Percentiles rank a stretch among this genome's conserved stretches.
Evolutionary conservation across 805 yeast species (phyloP).

Genomic region (Candida arabinofermentans): DNA sequence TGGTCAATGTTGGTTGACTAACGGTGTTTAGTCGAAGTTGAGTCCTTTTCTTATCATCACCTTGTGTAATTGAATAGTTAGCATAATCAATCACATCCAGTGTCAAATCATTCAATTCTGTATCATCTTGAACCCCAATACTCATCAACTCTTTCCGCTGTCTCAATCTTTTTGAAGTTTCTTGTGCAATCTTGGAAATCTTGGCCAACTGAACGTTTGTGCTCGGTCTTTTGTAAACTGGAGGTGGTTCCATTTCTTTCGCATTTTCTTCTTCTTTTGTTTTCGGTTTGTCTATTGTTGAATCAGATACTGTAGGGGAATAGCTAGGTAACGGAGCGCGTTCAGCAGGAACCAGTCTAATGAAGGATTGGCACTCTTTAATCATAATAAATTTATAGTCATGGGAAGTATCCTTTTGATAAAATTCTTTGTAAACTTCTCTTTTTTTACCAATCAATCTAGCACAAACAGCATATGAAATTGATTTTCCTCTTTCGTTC

Average conservation of each 20-base stretch:
- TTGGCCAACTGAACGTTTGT: constrained; percentile 15
- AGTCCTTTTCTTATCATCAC: constrained; percentile 12
- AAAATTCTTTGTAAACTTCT: constrained; percentile 9
- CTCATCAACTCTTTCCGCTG: constrained; percentile 12
- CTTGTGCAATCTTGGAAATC: constrained; percentile 12
- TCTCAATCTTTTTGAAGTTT: constrained; percentile 10
- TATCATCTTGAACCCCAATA: constrained; percentile 18
- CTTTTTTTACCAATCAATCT: constrained; percentile 41
- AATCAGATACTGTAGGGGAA: neutral
- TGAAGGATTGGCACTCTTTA: constrained; percentile 17
- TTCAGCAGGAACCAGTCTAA: constrained; percentile 19
- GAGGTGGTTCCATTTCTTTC: too few species aligned
- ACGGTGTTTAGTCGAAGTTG: constrained; percentile 15
- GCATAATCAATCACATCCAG: constrained; percentile 9
- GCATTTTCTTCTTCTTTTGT: neutral
- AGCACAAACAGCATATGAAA: constrained; percentile 49
- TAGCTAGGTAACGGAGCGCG: constrained; percentile 16
- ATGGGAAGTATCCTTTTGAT: constrained; percentile 4
- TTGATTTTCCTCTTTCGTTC: constrained; percentile 37
- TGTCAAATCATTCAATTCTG: constrained; percentile 16
- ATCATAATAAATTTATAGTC: constrained; percentile 17
- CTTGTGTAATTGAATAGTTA: constrained; percentile 7
- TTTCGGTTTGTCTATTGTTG: neutral
- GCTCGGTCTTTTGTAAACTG: constrained; percentile 6
- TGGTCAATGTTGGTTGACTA: neutral